Evolutionary conservation across 371 early-diverging fungal species (phyloP).

Genomic region (Mortierella sp.): DNA sequence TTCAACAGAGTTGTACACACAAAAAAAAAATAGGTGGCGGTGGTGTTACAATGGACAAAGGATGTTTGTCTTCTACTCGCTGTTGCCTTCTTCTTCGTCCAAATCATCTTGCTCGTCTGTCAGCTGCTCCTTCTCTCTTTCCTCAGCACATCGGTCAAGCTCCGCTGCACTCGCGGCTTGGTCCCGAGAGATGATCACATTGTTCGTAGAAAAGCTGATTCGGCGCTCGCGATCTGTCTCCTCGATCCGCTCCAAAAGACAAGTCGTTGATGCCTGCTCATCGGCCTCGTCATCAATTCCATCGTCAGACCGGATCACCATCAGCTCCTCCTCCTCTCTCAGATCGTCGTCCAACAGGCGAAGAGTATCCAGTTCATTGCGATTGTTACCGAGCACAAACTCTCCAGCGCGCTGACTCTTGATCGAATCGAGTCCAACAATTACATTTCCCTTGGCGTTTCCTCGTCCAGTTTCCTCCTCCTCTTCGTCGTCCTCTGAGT

Average conservation of each 20-base stretch:
- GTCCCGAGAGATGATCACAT: conserved; percentile 29
- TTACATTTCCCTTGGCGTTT: conserved; percentile 12
- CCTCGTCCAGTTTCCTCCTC: background rate
- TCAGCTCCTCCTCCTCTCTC: conserved; percentile 20
- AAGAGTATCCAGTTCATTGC: background rate
- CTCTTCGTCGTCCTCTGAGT: conserved; percentile 22
- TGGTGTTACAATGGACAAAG: no score
- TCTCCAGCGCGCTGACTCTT: no score
- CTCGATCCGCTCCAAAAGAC: conserved; percentile 39
- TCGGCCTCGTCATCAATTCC: conserved; percentile 17
- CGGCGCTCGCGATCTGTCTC: conserved; percentile 43
- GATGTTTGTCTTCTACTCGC: no score
- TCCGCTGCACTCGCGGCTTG: background rate
- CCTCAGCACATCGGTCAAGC: no score
- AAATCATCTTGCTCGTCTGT: no score
- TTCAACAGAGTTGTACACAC: no score
- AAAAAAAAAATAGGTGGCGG: no score
- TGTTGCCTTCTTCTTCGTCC: no score
- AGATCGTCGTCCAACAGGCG: conserved; percentile 27
- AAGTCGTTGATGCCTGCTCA: conserved; percentile 29
- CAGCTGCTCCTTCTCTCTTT: no score
- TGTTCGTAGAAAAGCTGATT: conserved; percentile 50
- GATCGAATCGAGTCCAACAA: conserved; percentile 26
- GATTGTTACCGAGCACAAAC: no score
- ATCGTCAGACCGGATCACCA: conserved; percentile 47